Conservation (phyloP, 2,329 filamentous ascomycete genomes). For the Cryphonectria radicalis region DNA sequence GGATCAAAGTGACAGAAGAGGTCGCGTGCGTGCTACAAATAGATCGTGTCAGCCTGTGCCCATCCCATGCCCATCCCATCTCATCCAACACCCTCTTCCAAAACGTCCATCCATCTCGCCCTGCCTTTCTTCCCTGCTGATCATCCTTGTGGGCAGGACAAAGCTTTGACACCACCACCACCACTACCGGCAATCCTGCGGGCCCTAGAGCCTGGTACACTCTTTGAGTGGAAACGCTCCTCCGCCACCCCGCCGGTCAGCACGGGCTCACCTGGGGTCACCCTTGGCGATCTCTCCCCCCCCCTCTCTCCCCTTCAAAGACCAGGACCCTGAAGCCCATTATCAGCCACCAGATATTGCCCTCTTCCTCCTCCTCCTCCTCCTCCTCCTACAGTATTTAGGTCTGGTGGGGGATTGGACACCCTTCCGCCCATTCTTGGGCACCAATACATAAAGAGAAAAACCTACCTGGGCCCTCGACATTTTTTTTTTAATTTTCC, state of each 20-base stretch:
- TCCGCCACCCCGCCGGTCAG: conserved; percentile 15
- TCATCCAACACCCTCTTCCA: too few relatives aligned
- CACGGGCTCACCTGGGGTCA: background rate
- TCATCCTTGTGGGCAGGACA: background rate
- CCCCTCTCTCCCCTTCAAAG: background rate
- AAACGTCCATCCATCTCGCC: background rate
- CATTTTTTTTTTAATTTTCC: too few relatives aligned
- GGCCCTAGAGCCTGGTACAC: background rate
- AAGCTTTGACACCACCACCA: background rate
- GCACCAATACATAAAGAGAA: background rate
- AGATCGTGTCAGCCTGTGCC: background rate
- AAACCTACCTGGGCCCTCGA: too few relatives aligned
- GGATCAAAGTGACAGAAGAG: background rate
- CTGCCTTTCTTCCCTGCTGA: background rate
- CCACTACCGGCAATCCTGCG: background rate
- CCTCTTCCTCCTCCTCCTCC: background rate
- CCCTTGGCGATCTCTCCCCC: background rate
- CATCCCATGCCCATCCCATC: background rate
- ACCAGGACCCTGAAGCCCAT: background rate
- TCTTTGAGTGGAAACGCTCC: background rate
- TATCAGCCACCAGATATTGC: background rate
- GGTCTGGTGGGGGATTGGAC: background rate
- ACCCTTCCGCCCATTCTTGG: background rate
- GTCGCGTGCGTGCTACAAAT: background rate
- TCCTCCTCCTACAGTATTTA: background rate